These are phyloP conservation scores for Annulohypoxylon maeteangense DNA, from an alignment of 495 filamentous ascomycete species.

Conservation along the genomic window DNA sequence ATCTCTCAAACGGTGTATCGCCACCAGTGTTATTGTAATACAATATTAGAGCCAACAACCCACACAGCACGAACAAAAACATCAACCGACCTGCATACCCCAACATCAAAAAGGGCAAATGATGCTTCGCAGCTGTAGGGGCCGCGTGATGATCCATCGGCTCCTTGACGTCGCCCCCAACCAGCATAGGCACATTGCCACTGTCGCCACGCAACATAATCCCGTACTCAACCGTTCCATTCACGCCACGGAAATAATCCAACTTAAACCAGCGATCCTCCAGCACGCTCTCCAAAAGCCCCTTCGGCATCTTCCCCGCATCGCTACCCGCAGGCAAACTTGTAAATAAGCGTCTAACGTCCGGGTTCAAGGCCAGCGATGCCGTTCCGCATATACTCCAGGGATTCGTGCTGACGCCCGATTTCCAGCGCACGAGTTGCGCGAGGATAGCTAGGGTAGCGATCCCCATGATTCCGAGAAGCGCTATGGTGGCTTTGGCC, in stretches of 20 bases:
- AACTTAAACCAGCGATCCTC: conserved; percentile 50
- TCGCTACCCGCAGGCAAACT: conserved; percentile 39
- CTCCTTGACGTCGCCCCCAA: conserved; percentile 22
- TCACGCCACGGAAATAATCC: conserved; percentile 44
- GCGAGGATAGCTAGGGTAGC: conserved; percentile 41
- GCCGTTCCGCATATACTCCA: conserved; percentile 55
- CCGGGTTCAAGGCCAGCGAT: conserved; percentile 48
- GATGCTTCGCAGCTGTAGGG: conserved; percentile 30
- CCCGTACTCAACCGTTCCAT: conserved; percentile 50
- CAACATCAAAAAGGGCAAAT: conserved; percentile 51
- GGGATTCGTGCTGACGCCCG: conserved; percentile 53
- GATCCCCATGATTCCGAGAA: conserved; percentile 46
- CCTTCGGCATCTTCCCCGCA: conserved; percentile 34
- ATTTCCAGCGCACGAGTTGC: conserved; percentile 44
- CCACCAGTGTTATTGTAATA: conserved; percentile 55
- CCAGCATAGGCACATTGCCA: not conserved
- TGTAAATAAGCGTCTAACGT: conserved; percentile 44
- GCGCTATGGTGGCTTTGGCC: conserved; percentile 37
- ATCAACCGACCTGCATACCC: conserved; percentile 41
- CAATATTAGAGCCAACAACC: conserved; percentile 51
- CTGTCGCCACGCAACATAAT: conserved; percentile 36
- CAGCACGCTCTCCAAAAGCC: conserved; percentile 38
- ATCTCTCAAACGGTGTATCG: conserved; percentile 55
- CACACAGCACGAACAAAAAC: conserved; percentile 50
- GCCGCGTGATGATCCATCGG: conserved; percentile 18